These are phyloP conservation scores for Cryptosporidium bovis DNA, from an alignment of 169 alveolate species.

Conservation along the genomic window DNA sequence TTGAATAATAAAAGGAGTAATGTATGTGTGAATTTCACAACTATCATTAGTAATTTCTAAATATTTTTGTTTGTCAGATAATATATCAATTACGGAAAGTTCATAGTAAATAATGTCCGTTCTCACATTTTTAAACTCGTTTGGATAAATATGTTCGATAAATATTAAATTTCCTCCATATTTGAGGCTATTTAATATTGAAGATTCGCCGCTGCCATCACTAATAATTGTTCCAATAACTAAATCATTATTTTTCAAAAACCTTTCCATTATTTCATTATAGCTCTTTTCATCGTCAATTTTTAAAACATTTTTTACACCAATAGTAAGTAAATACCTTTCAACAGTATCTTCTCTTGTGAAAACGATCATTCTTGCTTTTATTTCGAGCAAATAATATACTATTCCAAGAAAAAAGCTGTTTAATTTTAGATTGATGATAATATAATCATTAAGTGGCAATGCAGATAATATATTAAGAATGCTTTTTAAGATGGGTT, in stretches of 20 bases:
- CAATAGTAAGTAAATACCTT: constrained; percentile 16
- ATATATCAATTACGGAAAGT: neutral
- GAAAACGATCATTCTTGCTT: neutral
- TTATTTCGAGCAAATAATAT: neutral
- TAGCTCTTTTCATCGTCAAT: neutral
- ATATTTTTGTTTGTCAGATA: neutral
- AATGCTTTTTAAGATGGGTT: constrained; percentile 1
- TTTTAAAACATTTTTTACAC: constrained; percentile 10
- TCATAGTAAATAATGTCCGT: constrained; percentile 1
- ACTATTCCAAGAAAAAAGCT: constrained; percentile 1
- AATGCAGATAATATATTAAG: neutral
- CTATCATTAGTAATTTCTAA: neutral
- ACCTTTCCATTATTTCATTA: neutral
- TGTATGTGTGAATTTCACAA: neutral
- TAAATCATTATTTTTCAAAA: neutral
- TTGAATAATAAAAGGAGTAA: constrained; percentile 12
- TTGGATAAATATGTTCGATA: neutral
- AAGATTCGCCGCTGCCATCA: neutral
- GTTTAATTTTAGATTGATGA: neutral
- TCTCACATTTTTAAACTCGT: neutral
- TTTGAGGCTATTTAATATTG: neutral
- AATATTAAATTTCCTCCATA: constrained; percentile 6
- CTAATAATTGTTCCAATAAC: constrained; percentile 7
- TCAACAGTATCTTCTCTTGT: neutral
- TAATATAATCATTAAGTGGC: neutral